Evolutionary conservation across 495 filamentous ascomycete genomes (phyloP), one percentile per base, ranked within the genome.

Genomic region (Echria macrotheca): DNA sequence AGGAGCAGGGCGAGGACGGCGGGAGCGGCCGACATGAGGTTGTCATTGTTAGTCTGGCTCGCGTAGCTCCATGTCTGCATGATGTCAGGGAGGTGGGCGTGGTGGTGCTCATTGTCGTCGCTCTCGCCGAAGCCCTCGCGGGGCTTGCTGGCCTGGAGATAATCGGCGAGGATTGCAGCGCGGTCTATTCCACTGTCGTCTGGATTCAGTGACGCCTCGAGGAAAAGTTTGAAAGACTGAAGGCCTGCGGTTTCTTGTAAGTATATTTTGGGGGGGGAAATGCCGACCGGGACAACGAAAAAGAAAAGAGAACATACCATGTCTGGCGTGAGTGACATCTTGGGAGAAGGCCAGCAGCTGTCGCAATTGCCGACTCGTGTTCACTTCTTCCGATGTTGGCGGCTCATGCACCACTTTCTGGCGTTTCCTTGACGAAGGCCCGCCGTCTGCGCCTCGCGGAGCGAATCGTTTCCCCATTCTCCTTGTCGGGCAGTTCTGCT

Each of bases 41-140:
- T 71, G 32, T 94, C 89, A 57, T 85, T 82, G 58, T 85, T 85
- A 49, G 75, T 77, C 63, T 82, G 79, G 37, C 76, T 75, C 3
- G 83, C 87, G 60, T 83, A 85, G 47, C 75, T 78, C 90, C 90
- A 96, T 11, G 78, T 82, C 55, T 86, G 81, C 59, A 90, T 83
- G 36, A 96, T 60, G 47, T 90, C 84, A 1, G 79, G 69, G 18
- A 95, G 77, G 56, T 82, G 87, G 19, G 77, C 65, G 2, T 74
- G 66, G n/a, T n/a, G n/a, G 14, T 74, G 75, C 26, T 71, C 69
- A 14, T 77, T 73, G 28, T 78, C 79, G 12, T 72, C 73, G 24
- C 65, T 62, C 7, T 25, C 35, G 18, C 17, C 70, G 9, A 76
- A 73, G 37, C 77, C 78, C n/a, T 73, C 73, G 22, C 66, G 60